Percentiles rank a stretch among this genome's conserved stretches.
These are phyloP conservation scores for Aspergillus bombycis DNA, from an alignment of 2,329 filamentous ascomycete genomes.

Conservation along the genomic window DNA sequence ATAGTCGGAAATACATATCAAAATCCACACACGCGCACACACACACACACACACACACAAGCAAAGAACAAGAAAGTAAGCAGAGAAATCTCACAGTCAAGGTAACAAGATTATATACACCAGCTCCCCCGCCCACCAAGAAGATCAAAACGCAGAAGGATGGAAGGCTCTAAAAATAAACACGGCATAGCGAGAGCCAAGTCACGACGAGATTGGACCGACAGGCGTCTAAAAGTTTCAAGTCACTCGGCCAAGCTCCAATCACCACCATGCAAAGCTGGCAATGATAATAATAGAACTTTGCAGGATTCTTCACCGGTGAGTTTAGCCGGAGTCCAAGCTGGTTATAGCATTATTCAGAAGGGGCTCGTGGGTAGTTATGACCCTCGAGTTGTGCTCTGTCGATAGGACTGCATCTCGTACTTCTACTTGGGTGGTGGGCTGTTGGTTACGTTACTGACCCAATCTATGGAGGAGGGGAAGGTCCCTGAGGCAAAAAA, in stretches of 20 bases:
- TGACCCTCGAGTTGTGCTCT: neutral
- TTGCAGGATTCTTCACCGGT: neutral
- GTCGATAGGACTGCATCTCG: too few species aligned
- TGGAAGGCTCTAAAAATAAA: slow-evolving; percentile 14
- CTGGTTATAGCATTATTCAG: neutral
- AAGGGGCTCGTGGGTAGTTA: neutral
- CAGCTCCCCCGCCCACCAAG: neutral
- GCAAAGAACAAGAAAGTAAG: too few species aligned
- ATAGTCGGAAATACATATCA: neutral
- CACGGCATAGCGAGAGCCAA: neutral
- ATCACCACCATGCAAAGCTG: neutral
- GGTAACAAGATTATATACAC: neutral
- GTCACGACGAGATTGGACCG: slow-evolving; percentile 1
- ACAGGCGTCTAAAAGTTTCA: slow-evolving; percentile 4
- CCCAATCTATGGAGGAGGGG: too few species aligned
- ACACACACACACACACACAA: too few species aligned
- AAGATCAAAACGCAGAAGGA: neutral
- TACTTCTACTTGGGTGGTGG: too few species aligned
- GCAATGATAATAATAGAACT: neutral
- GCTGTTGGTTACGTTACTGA: too few species aligned
- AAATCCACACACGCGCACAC: too few species aligned
- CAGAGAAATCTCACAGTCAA: too few species aligned
- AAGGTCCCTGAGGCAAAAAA: neutral
- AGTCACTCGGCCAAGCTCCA: neutral
- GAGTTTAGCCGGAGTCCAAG: neutral